Base-by-base conservation (phyloP, 441 rosid species). In the Raphanus hybrid region DNA sequence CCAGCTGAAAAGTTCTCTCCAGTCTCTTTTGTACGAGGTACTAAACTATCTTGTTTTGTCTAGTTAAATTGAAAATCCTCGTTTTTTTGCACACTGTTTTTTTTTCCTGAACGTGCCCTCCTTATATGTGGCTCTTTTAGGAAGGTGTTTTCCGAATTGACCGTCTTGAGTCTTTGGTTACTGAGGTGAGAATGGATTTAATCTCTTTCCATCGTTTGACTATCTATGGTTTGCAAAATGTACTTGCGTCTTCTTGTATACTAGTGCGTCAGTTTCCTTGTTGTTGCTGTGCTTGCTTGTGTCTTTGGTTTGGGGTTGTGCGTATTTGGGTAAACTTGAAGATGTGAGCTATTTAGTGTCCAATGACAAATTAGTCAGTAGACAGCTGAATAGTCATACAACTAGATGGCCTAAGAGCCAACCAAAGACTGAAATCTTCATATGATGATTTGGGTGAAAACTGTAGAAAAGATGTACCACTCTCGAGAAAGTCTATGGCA, bases 81-180 rank as follows among this genome's bases (percentile, higher is more conserved):
- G 8, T n/a, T 66, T 52, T 16, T 9, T 16, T 16, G 18, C 18
- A 16, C 52, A 43, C 2, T 67, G 74, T 71, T 68, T 71, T 71
- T 68, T 71, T 59, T 75, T 70, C 18, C 74, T 76, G 57, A 71
- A 68, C 34, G 8, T 71, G 64, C 34, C 62, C 2, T 67, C n/a
- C 12, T 58, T 48, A 35, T 70, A 15, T 70, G 55, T 15, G 61
- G 27, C 37, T 83, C 20, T 7, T 54, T 70, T 84, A 95, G 99
- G 91, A 87, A 55, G 99, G 99, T 78, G 84, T 84, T 85, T 95
- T 95, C 83, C 89, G 92, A 81, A 92, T 95, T 79, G 98, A 95
- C 86, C 98, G 99, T 29, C 86, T 95, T 75, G 98, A 95, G 76
- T 95, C 97, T 80, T 82, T 95, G 75, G 75, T 95, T 71, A 78